A percentile compares a stretch with the other conserved stretches of the same genome.
Conservation (phyloP, 371 early-diverging fungal species). For the Apophysomyces variabilis region DNA sequence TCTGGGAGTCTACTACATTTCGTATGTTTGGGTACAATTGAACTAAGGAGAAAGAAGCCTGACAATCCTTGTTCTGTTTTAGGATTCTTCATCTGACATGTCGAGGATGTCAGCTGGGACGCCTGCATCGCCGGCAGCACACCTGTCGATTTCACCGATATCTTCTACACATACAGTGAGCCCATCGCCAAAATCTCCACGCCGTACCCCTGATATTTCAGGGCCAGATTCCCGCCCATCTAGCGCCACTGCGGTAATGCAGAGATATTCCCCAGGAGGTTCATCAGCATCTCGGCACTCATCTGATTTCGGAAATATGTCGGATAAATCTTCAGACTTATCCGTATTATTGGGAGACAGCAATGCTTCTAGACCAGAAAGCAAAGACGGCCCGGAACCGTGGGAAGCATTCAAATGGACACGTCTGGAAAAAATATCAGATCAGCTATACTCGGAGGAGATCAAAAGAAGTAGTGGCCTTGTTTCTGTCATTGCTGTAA, state of each 20-base stretch:
- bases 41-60: neutral
- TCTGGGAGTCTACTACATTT: conserved; percentile 38
- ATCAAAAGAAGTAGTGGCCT: conserved; percentile 61
- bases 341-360: conserved; percentile 19
- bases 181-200: conserved; percentile 19
- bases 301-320: conserved; percentile 27
- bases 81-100: conserved; percentile 52
- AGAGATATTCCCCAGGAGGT: conserved; percentile 21
- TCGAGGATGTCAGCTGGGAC: conserved; percentile 36
- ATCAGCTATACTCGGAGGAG: conserved; percentile 66
- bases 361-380: neutral
- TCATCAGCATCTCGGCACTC: conserved; percentile 28
- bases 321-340: conserved; percentile 24
- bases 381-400: conserved; percentile 42
- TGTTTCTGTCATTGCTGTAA: conserved; percentile 63
- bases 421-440: conserved; percentile 66
- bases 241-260: conserved; percentile 8
- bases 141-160: conserved; percentile 20
- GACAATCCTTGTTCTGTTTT: neutral
- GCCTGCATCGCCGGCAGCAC: conserved; percentile 21
- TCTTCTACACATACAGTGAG: conserved; percentile 11
- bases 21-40: conserved; percentile 28
- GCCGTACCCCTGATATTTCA: conserved; percentile 12
- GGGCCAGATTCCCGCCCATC: neutral
- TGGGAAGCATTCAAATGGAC: conserved; percentile 83